phyloP scores from a whole-genome alignment of 768 basidiomycete genomes.

The Mycena rebaudengoi region DNA sequence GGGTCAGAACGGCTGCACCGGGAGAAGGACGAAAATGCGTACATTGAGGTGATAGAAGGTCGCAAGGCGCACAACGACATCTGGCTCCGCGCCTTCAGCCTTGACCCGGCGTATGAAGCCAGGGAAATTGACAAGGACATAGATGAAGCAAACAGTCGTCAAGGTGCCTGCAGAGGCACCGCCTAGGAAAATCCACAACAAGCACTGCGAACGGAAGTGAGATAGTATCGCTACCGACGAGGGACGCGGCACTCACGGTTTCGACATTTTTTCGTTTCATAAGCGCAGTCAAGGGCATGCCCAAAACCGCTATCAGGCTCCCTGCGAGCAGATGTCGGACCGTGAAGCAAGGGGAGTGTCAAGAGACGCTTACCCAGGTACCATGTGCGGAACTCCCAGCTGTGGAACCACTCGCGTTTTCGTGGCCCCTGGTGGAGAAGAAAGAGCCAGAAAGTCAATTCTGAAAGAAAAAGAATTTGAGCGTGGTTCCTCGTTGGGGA shows the following conservation, averaged over 20 bases:
- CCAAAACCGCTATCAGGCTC: constrained; percentile 68
- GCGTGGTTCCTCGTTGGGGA: not conserved
- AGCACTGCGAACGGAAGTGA: constrained; percentile 53
- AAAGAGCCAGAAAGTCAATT: constrained; percentile 86
- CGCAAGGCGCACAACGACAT: constrained; percentile 75
- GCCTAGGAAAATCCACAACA: constrained; percentile 79
- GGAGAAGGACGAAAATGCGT: constrained; percentile 33
- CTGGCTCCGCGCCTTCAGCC: constrained; percentile 75
- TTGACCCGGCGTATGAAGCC: constrained; percentile 75
- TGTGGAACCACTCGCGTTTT: constrained; percentile 80
- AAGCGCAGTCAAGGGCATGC: constrained; percentile 76
- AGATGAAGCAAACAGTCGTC: constrained; percentile 76
- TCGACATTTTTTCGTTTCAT: constrained; percentile 66
- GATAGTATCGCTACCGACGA: not conserved
- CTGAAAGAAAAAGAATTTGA: constrained; percentile 44
- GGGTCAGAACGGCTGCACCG: not conserved
- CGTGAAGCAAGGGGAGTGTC: not conserved
- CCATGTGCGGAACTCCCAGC: constrained; percentile 83
- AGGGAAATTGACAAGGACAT: constrained; percentile 77
- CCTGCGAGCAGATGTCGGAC: constrained; percentile 48
- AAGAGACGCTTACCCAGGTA: constrained; percentile 62
- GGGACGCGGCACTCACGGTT: constrained; percentile 49
- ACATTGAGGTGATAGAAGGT: constrained; percentile 86
- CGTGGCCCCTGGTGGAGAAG: constrained; percentile 79
- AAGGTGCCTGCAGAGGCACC: constrained; percentile 72